Base-by-base conservation (phyloP, 2,329 filamentous ascomycete species). In the Scedosporium aurantiacum region DNA sequence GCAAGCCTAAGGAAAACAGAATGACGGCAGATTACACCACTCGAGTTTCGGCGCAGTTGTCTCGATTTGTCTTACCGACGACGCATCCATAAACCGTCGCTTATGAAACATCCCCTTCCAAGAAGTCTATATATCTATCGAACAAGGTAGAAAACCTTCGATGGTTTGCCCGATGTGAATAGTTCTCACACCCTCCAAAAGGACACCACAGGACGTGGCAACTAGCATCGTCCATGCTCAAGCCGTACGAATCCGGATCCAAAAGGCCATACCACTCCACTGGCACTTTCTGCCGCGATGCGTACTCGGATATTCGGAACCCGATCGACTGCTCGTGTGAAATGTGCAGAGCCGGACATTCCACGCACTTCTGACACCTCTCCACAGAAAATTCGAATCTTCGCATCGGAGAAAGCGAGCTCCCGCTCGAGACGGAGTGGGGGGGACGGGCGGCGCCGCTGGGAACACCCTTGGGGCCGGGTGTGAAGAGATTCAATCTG, bases 191-290 rank as follows among this genome's bases (percentile, higher is more conserved):
- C 18, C 43, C 6, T 52, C 43, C 25, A n/a, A n/a, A n/a, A n/a
- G 43, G 25, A 21, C 58, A 60, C 58, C 58, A 60, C 5, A 60
- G 16, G 6, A 60, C 28, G 18, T 60, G 21, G 32, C 43, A 21
- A 37, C 58, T 60, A 16, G 25, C 43, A 28, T 18, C 43, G 23
- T 60, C 58, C 43, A 27, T 50, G 7, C 37, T 50, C 8, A 60
- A 27, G 5, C 45, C 43, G 40, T 60, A 60, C 1, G 58, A 60
- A 4, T 45, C 27, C 16, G 58, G 58, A 14, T 60, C 58, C 25
- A 60, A 28, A 27, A 60, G n/a, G 14, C 58, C 41, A 8, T 60
- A 60, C 58, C 58, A 60, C 25, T 60, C 58, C 14, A 32, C 41
- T 4, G 58, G 58, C 25, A 37, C 43, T 6, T 25, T 28, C 8